Evolutionary conservation across 1,139 yeast species (phyloP).

Genomic region (Yamadazyma jaroonii): DNA sequence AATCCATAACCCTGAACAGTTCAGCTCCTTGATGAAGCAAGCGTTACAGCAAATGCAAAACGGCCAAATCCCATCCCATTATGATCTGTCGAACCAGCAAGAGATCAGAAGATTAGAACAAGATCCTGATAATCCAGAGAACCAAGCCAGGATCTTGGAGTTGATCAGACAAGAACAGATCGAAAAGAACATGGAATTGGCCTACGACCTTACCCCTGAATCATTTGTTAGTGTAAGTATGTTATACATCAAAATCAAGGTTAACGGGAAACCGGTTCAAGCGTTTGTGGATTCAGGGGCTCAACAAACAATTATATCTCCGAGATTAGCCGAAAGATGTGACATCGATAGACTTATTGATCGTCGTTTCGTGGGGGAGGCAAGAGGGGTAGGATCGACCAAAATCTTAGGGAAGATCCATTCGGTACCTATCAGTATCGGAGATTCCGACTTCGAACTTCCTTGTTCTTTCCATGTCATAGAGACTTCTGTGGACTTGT

Average conservation of each 20-base stretch:
- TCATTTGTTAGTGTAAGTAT: slow-evolving; percentile 78
- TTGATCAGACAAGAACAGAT: slow-evolving; percentile 69
- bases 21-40: slow-evolving; percentile 45
- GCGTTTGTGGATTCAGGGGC: slow-evolving; percentile 98
- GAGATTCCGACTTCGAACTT: slow-evolving; percentile 43
- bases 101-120: slow-evolving; percentile 51
- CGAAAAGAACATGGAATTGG: slow-evolving; percentile 73
- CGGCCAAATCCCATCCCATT: slow-evolving; percentile 11
- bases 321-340: slow-evolving; percentile 69
- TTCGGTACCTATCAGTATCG: slow-evolving; percentile 82
- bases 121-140: slow-evolving; percentile 75
- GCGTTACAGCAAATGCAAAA: slow-evolving; percentile 20
- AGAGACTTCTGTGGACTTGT: slow-evolving; percentile 69
- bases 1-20: slow-evolving; percentile 51
- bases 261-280: slow-evolving; percentile 77
- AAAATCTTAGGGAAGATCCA: slow-evolving; percentile 82
- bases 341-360: slow-evolving; percentile 78
- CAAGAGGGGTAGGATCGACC: slow-evolving; percentile 86
- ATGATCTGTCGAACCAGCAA: slow-evolving; percentile 25
- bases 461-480: slow-evolving; percentile 84
- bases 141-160: slow-evolving; percentile 65
- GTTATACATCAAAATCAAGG: slow-evolving; percentile 75
- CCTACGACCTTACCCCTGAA: slow-evolving; percentile 88
- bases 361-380: slow-evolving; percentile 74
- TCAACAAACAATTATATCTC: slow-evolving; percentile 80